Conservation (phyloP, 176 grass and related monocot species). For the Puccinellia tenuiflora region DNA sequence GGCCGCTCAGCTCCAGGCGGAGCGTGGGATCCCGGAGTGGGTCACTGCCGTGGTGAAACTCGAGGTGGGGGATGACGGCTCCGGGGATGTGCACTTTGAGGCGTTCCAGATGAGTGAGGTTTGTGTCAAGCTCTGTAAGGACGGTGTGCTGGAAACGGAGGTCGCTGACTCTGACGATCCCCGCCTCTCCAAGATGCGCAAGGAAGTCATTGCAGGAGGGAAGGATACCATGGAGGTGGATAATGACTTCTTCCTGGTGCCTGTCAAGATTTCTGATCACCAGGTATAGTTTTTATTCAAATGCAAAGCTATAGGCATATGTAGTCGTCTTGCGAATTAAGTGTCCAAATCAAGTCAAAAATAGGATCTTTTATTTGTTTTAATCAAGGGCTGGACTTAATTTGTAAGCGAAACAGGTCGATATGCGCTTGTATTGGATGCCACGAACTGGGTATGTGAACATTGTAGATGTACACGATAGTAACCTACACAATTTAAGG, state of each 20-base stretch:
- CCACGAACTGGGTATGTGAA: too few relatives aligned
- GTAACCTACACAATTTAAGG: too few relatives aligned
- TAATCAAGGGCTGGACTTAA: too few relatives aligned
- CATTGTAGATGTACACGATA: too few relatives aligned
- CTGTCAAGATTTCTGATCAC: conserved; percentile 94
- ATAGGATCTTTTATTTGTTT: too few relatives aligned
- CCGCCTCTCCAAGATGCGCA: conserved; percentile 64
- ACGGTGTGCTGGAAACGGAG: conserved; percentile 58
- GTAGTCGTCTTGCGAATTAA: too few relatives aligned
- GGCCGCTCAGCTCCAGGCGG: conserved; percentile 57
- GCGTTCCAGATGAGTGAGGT: conserved; percentile 94
- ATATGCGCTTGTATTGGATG: too few relatives aligned
- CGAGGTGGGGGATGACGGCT: conserved; percentile 57
- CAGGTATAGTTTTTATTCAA: background rate
- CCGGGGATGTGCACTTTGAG: conserved; percentile 79
- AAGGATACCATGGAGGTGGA: conserved; percentile 86
- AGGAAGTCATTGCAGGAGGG: conserved; percentile 67
- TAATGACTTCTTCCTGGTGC: conserved; percentile 91
- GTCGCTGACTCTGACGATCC: conserved; percentile 59
- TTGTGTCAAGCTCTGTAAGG: conserved; percentile 78
- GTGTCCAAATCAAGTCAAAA: too few relatives aligned
- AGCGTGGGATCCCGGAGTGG: conserved; percentile 64
- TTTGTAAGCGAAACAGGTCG: too few relatives aligned
- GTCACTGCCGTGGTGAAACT: conserved; percentile 78
- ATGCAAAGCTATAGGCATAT: too few relatives aligned